phyloP scores from a whole-genome alignment of 139 green algal genomes.

The Chlorella sp. region DNA sequence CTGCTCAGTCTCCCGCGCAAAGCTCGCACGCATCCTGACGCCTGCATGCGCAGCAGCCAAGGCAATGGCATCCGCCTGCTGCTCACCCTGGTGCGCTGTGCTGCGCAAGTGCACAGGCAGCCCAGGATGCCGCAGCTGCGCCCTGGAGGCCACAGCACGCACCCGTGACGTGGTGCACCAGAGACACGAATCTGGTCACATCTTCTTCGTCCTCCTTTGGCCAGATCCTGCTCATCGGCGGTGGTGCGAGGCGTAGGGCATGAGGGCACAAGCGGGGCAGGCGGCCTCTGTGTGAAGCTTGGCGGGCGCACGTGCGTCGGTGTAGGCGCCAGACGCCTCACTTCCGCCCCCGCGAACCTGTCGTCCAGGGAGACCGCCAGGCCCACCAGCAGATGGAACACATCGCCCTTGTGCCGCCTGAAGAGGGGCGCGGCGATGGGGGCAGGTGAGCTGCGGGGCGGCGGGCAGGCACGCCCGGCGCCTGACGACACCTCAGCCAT shows the following conservation, averaged over 20 bases:
- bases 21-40: constrained; percentile 9
- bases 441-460: no score
- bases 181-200: constrained; percentile 22
- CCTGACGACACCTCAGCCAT: no score
- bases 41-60: background rate
- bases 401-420: constrained; percentile 49
- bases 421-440: no score
- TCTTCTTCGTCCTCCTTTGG: constrained; percentile 29
- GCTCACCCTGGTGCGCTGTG: background rate
- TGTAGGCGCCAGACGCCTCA: background rate
- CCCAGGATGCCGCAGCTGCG: background rate
- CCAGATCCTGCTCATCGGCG: constrained; percentile 33
- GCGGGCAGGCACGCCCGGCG: no score
- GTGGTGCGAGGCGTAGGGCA: no score
- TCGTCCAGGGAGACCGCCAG: constrained; percentile 36
- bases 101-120: background rate
- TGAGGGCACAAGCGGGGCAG: background rate
- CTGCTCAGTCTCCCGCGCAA: background rate
- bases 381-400: constrained; percentile 48
- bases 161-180: constrained; percentile 40
- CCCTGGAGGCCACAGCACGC: background rate
- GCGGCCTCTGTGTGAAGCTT: background rate
- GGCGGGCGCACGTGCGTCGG: background rate
- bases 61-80: background rate
- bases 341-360: constrained; percentile 3